Conservation (phyloP, 768 basidiomycete genomes). For the Rhodosporidiobolus odoratus region DNA sequence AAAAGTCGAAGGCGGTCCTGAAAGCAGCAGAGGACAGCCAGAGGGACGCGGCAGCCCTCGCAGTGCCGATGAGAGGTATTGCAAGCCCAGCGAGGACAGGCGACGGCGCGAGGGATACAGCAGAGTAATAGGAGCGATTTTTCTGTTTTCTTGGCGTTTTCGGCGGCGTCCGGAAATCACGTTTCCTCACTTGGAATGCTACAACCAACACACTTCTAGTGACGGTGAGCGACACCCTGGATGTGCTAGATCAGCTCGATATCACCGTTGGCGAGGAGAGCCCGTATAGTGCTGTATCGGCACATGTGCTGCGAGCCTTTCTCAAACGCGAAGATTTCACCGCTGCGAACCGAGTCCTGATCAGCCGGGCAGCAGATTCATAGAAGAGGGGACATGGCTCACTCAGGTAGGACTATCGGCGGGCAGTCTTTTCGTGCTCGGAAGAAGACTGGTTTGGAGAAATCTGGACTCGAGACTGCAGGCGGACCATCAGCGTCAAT, state of each 20-base stretch:
- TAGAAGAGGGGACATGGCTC: neutral
- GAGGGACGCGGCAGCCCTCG: no score
- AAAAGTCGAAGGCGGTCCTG: no score
- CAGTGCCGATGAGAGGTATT: no score
- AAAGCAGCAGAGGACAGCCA: no score
- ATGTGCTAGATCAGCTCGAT: conserved; percentile 25
- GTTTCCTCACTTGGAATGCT: neutral
- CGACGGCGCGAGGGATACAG: no score
- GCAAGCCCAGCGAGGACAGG: no score
- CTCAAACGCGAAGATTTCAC: conserved; percentile 20
- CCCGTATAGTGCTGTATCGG: conserved; percentile 32
- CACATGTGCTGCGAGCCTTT: conserved; percentile 36
- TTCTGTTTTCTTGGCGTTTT: no score
- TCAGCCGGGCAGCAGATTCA: neutral
- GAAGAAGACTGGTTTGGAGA: conserved; percentile 32
- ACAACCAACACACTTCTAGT: no score
- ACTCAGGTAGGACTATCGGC: conserved; percentile 33
- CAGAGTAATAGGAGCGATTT: no score
- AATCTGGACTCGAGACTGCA: conserved; percentile 25
- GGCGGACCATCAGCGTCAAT: neutral
- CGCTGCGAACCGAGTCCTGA: neutral
- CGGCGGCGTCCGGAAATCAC: no score
- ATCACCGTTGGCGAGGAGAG: conserved; percentile 13
- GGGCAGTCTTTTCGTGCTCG: conserved; percentile 28
- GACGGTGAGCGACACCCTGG: no score